Evolutionary conservation across 208 protist species (phyloP).

Genomic region (Angomonas deanei): DNA sequence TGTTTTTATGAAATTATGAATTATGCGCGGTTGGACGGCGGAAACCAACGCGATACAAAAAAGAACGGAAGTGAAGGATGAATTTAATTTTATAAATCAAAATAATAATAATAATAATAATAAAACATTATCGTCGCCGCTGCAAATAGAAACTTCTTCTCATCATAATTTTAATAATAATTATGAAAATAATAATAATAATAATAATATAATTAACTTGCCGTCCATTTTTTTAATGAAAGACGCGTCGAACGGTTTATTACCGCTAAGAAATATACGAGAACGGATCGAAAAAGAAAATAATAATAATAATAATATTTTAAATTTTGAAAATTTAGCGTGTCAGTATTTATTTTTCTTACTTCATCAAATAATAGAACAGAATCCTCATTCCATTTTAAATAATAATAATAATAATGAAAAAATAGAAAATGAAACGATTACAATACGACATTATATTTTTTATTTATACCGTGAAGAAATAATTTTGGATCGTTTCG

Average conservation of each 20-base stretch:
- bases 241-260: background rate
- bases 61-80: background rate
- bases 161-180: background rate
- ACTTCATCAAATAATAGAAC: background rate
- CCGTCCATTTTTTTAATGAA: background rate
- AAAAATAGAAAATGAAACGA: too few species aligned
- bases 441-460: background rate
- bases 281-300: background rate
- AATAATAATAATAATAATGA: background rate
- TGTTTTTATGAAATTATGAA: too few species aligned
- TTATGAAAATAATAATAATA: conserved; percentile 1
- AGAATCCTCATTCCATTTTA: background rate
- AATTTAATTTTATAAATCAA: background rate
- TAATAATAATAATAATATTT: background rate
- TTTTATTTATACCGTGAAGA: too few species aligned
- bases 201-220: background rate
- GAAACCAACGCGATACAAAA: too few species aligned
- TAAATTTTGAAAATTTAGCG: background rate
- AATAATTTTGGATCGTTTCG: too few species aligned
- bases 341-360: background rate
- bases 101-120: conserved; percentile 1
- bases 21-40: too few species aligned
- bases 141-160: too few species aligned
- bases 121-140: background rate
- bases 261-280: background rate